These are phyloP conservation scores for Penicillium daleae DNA, from an alignment of 495 filamentous ascomycete genomes.

Conservation along the genomic window DNA sequence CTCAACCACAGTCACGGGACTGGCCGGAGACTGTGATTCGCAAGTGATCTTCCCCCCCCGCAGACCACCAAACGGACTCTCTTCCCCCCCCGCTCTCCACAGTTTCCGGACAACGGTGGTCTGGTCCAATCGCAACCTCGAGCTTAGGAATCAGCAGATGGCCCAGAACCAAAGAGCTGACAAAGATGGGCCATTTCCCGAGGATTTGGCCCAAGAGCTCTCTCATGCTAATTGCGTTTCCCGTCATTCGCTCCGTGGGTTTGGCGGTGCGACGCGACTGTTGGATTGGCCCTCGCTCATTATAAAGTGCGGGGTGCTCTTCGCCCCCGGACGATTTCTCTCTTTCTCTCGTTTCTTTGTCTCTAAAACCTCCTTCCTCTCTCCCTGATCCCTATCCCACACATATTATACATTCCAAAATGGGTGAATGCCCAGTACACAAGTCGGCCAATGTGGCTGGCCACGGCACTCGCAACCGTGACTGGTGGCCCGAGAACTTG, in stretches of 20 bases:
- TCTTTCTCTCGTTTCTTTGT: neutral
- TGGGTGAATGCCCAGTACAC: slow-evolving; percentile 56
- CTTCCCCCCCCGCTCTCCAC: slow-evolving; percentile 14
- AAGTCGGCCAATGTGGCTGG: slow-evolving; percentile 58
- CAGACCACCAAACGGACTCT: too few relatives aligned
- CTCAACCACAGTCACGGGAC: neutral
- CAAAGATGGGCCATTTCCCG: slow-evolving; percentile 19
- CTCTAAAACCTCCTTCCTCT: neutral
- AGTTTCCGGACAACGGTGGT: slow-evolving; percentile 13
- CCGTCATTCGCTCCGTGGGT: slow-evolving; percentile 17
- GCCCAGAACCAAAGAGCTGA: slow-evolving; percentile 24
- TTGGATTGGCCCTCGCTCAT: neutral
- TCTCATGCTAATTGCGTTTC: slow-evolving; percentile 11
- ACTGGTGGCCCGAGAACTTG: slow-evolving; percentile 73
- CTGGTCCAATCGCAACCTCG: slow-evolving; percentile 20
- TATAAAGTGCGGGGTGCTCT: slow-evolving; percentile 27
- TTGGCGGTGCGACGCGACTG: neutral
- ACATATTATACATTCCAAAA: slow-evolving; percentile 14
- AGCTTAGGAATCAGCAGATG: slow-evolving; percentile 29
- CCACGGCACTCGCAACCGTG: slow-evolving; percentile 61
- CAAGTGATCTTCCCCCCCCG: slow-evolving; percentile 13
- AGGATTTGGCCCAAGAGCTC: slow-evolving; percentile 10
- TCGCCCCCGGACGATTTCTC: neutral
- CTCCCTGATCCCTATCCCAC: neutral
- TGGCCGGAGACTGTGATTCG: slow-evolving; percentile 10